phyloP scores from a whole-genome alignment of 2,329 filamentous ascomycete species.

The Arthrobotrys megalospora region DNA sequence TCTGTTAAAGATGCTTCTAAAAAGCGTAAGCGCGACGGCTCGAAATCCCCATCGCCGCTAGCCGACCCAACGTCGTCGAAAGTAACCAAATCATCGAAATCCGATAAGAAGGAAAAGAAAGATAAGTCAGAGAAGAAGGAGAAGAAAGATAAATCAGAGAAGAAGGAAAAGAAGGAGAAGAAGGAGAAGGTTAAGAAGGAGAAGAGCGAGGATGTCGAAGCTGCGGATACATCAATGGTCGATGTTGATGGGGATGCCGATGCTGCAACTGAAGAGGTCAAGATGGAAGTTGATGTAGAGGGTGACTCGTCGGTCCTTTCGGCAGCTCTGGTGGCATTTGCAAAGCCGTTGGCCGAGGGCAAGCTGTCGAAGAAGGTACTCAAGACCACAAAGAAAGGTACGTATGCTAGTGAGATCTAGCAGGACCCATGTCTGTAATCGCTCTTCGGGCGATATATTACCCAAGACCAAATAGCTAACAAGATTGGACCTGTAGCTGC shows the following conservation, averaged over 20 bases:
- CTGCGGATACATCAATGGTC: slow-evolving; percentile 71
- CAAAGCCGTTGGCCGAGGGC: slow-evolving; percentile 83
- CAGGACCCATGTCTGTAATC: slow-evolving; percentile 11
- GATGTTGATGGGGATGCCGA: slow-evolving; percentile 68
- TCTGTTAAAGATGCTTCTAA: slow-evolving; percentile 62
- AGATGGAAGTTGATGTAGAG: slow-evolving; percentile 69
- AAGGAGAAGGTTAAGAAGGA: slow-evolving; percentile 69
- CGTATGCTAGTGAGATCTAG: slow-evolving; percentile 32
- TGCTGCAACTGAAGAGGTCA: slow-evolving; percentile 68
- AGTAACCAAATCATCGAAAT: slow-evolving; percentile 66
- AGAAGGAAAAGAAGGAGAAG: slow-evolving; percentile 78
- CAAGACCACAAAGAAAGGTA: slow-evolving; percentile 76
- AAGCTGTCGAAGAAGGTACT: slow-evolving; percentile 80
- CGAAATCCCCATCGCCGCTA: slow-evolving; percentile 59
- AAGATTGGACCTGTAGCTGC: slow-evolving; percentile 76
- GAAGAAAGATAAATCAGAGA: slow-evolving; percentile 73
- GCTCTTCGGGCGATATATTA: background rate
- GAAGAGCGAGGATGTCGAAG: slow-evolving; percentile 68
- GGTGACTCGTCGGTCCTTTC: slow-evolving; percentile 64
- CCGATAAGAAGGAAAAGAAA: slow-evolving; percentile 68
- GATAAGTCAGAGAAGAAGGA: slow-evolving; percentile 68
- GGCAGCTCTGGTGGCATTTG: slow-evolving; percentile 82
- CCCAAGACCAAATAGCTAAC: slow-evolving; percentile 8
- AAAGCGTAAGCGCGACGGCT: slow-evolving; percentile 62
- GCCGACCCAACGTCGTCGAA: slow-evolving; percentile 66